A percentile compares a stretch with the other conserved stretches of the same genome.
Evolutionary conservation across 768 basidiomycete species (phyloP).

Genomic region (Boletus sp.): DNA sequence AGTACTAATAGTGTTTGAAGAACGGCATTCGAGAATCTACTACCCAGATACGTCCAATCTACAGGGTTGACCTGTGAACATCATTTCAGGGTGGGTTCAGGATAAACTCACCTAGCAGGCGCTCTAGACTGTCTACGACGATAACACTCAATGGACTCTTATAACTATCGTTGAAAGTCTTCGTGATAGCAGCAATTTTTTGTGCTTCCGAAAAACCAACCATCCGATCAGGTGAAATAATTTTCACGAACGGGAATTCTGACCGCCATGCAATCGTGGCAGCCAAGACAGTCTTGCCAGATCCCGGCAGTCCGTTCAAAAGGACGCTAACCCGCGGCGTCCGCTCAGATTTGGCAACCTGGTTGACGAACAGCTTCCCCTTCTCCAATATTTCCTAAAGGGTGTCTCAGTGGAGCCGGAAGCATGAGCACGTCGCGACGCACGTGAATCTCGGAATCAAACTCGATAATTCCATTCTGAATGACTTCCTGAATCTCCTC

Average conservation of each 20-base stretch:
- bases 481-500: slow-evolving; percentile 92
- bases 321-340: slow-evolving; percentile 92
- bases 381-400: slow-evolving; percentile 80
- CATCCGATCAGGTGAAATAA: slow-evolving; percentile 95
- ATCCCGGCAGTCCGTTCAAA: slow-evolving; percentile 84
- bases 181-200: slow-evolving; percentile 89
- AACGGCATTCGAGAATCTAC: slow-evolving; percentile 93
- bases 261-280: slow-evolving; percentile 93
- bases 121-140: slow-evolving; percentile 92
- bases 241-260: slow-evolving; percentile 97
- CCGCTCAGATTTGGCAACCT: slow-evolving; percentile 85
- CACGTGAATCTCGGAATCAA: slow-evolving; percentile 72
- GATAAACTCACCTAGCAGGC: slow-evolving; percentile 70
- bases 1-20: slow-evolving; percentile 89
- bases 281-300: slow-evolving; percentile 93
- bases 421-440: slow-evolving; percentile 2
- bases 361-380: slow-evolving; percentile 87
- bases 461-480: slow-evolving; percentile 96
- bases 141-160: slow-evolving; percentile 97
- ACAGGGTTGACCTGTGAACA: slow-evolving; percentile 4
- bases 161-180: slow-evolving; percentile 92
- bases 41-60: slow-evolving; percentile 98
- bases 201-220: slow-evolving; percentile 92
- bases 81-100: not conserved
- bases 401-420: not conserved